Evolutionary conservation across 2,329 filamentous ascomycete species (phyloP), one percentile per base, ranked within the genome.

Genomic region (Alternaria rosae): DNA sequence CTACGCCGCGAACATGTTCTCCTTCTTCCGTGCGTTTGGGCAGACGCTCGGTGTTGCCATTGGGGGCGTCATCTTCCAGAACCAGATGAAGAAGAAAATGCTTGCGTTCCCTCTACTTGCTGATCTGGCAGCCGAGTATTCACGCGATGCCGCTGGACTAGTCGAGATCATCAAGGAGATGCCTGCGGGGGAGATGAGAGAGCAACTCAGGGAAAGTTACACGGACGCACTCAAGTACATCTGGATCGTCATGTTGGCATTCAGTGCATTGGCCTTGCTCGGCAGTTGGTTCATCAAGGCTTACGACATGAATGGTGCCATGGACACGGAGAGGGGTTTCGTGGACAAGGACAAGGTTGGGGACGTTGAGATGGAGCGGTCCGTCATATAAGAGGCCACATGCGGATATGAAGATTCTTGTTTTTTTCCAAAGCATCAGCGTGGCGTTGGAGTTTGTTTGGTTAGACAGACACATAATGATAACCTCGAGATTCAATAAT

Each of bases 61-160:
- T 54, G 87, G 88, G 2, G 89, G 90, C 4, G 88, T 89, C 30
- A 84, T 91, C 55, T 92, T 92, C 79, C 89, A 92, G 76, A 92
- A 91, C 66, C 82, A 84, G 59, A 86, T 90, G 78, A 80, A 79
- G 56, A 78, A 77, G 45, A 84, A 86, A 62, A 76, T 91, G 45
- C 66, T 80, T 13, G 80, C 75, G 2, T 84, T 84, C 47, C 80
- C 85, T 0, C 76, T 79, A 21, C 82, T 88, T 53, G 84, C 83
- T 1, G 75, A 77, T 7, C 76, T 81, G 58, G 85, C 86, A 0
- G 73, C 66, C 3, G 79, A 81, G 50, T 87, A 87, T 71, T 85
- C 85, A 11, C 81, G 82, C 55, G 86, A 90, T 72, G 86, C 88
- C 0, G 86, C 87, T 0, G 84, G 83, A 0, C 79, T 90, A 12